Conservation (phyloP, 2,329 filamentous ascomycete genomes). For the Metarhizium humberi region DNA sequence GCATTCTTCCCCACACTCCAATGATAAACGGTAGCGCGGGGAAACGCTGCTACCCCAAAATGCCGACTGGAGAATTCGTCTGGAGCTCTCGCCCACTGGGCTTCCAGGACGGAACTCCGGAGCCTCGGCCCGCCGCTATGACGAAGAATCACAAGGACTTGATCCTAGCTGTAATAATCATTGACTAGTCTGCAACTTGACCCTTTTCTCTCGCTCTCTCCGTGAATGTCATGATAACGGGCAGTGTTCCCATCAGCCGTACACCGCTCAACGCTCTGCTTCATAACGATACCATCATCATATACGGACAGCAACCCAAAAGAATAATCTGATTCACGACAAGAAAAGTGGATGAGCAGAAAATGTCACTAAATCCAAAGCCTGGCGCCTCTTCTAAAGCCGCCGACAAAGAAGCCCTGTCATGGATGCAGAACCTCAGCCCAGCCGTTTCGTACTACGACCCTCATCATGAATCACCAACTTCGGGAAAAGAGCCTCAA, state of each 20-base stretch:
- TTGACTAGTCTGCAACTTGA: too few species aligned
- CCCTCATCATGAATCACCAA: conserved; percentile 10
- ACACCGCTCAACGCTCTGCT: too few species aligned
- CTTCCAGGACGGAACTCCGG: neutral
- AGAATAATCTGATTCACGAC: neutral
- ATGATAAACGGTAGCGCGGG: neutral
- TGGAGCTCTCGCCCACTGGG: neutral
- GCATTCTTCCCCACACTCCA: neutral
- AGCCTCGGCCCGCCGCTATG: neutral
- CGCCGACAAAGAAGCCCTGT: conserved; percentile 14
- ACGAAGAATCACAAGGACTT: too few species aligned
- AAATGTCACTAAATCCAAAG: conserved; percentile 19
- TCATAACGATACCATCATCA: neutral
- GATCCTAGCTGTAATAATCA: too few species aligned
- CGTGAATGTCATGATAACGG: too few species aligned
- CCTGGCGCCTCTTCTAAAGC: neutral
- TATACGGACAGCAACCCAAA: too few species aligned
- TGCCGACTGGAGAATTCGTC: neutral
- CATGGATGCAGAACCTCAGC: conserved; percentile 29
- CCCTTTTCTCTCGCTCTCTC: too few species aligned
- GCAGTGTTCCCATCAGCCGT: too few species aligned
- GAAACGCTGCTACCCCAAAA: neutral
- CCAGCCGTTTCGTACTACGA: conserved; percentile 26
- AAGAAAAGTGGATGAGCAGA: neutral
- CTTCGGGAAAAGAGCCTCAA: conserved; percentile 23